These are phyloP conservation scores for Mycena amicta DNA, from an alignment of 768 basidiomycete species.

Conservation along the genomic window DNA sequence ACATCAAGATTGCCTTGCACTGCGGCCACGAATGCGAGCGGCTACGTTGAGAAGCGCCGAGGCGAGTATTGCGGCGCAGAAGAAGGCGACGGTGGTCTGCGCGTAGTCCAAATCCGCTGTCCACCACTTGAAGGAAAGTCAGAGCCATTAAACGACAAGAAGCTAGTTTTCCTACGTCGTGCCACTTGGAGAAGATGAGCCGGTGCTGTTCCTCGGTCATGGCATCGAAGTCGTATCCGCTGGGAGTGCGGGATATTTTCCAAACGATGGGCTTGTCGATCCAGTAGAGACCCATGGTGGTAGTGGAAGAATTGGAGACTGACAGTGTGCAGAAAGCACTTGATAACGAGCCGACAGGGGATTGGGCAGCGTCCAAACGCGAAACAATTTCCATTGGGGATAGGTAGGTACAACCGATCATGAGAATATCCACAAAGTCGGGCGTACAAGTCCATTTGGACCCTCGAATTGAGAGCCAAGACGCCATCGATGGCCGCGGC, in stretches of 20 bases:
- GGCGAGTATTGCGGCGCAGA: conserved; percentile 29
- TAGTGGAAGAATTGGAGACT: background rate
- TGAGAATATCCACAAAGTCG: background rate
- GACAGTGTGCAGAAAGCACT: background rate
- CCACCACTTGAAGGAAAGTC: conserved; percentile 26
- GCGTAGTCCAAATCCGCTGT: conserved; percentile 36
- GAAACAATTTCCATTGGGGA: too few species aligned
- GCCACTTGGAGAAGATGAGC: conserved; percentile 28
- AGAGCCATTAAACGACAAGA: background rate
- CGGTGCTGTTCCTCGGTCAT: conserved; percentile 26
- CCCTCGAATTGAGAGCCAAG: background rate
- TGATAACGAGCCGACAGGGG: background rate
- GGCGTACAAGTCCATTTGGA: too few species aligned
- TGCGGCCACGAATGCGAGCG: conserved; percentile 6
- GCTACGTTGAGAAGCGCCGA: conserved; percentile 16
- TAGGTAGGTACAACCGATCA: background rate
- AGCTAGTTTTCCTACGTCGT: conserved; percentile 24
- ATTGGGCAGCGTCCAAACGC: background rate
- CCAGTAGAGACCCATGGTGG: conserved; percentile 22
- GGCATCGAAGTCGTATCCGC: conserved; percentile 24
- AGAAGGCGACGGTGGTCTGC: conserved; percentile 30
- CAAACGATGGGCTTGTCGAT: conserved; percentile 30
- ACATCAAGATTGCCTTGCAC: too few species aligned
- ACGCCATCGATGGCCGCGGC: background rate
- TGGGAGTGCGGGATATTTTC: conserved; percentile 29